phyloP scores from a whole-genome alignment of 257 asterid genomes.

The Rehmannia glutinosa region DNA sequence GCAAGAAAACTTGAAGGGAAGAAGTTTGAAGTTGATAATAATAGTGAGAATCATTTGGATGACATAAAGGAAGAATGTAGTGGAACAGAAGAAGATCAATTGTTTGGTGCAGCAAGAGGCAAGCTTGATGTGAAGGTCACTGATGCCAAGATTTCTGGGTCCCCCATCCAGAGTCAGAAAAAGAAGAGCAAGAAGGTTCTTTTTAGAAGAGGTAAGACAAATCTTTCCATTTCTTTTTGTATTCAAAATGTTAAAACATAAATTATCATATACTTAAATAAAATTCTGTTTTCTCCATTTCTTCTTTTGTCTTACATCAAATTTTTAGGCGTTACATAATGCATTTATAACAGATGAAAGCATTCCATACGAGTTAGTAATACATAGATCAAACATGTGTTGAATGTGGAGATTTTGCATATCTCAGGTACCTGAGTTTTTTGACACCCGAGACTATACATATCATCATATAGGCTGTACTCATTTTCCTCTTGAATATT shows the following conservation, averaged over 20 bases:
- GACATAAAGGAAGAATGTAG: slow-evolving; percentile 81
- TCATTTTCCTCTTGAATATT: slow-evolving; percentile 5
- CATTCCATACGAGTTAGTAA: not conserved
- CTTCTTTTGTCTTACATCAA: not conserved
- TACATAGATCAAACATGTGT: slow-evolving; percentile 1
- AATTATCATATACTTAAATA: not conserved
- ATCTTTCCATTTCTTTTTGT: slow-evolving; percentile 1
- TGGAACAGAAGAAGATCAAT: slow-evolving; percentile 72
- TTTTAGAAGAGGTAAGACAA: slow-evolving; percentile 51
- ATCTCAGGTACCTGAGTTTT: slow-evolving; percentile 10
- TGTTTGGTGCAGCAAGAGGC: slow-evolving; percentile 39
- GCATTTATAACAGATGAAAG: not conserved
- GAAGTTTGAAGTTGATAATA: slow-evolving; percentile 43
- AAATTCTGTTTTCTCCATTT: not conserved
- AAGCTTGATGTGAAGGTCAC: slow-evolving; percentile 34
- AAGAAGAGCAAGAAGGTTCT: slow-evolving; percentile 75
- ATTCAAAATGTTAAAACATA: not conserved
- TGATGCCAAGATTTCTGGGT: slow-evolving; percentile 34
- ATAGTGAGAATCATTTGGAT: slow-evolving; percentile 44
- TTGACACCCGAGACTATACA: slow-evolving; percentile 1
- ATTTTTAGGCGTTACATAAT: not conserved
- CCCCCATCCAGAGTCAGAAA: slow-evolving; percentile 45
- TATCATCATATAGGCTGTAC: not conserved
- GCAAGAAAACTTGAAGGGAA: slow-evolving; percentile 35
- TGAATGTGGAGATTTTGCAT: slow-evolving; percentile 10